Conservation (phyloP, 805 yeast genomes). For the Wickerhamiella australiensis region DNA sequence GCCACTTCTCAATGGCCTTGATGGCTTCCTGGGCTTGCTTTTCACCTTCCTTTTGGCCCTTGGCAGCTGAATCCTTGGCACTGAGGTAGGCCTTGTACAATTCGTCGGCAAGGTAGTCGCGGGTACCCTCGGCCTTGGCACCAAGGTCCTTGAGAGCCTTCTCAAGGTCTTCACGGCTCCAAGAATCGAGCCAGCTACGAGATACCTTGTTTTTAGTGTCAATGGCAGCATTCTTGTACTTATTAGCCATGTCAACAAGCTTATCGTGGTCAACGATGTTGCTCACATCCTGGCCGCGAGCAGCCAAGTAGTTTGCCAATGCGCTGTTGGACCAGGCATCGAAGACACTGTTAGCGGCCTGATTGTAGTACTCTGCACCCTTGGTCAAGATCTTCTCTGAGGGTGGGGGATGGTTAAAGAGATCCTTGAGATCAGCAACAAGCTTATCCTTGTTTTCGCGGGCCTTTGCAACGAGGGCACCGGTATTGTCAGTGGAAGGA, state of each 20-base stretch:
- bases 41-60: slow-evolving; percentile 36
- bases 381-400: slow-evolving; percentile 16
- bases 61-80: slow-evolving; percentile 30
- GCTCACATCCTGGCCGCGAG: slow-evolving; percentile 28
- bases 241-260: slow-evolving; percentile 32
- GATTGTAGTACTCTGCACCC: slow-evolving; percentile 20
- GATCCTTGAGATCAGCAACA: slow-evolving; percentile 20
- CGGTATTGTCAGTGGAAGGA: slow-evolving; percentile 17
- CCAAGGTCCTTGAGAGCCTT: slow-evolving; percentile 40
- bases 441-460: slow-evolving; percentile 27
- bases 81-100: slow-evolving; percentile 37
- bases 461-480: slow-evolving; percentile 23
- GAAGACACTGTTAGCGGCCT: slow-evolving; percentile 3
- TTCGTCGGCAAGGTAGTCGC: slow-evolving; percentile 36
- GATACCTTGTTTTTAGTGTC: slow-evolving; percentile 34
- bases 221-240: slow-evolving; percentile 31
- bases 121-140: slow-evolving; percentile 32
- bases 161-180: slow-evolving; percentile 41
- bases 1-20: slow-evolving; percentile 29
- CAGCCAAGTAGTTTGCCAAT: slow-evolving; percentile 27
- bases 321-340: slow-evolving; percentile 28
- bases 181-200: slow-evolving; percentile 40
- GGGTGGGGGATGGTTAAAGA: slow-evolving; percentile 13
- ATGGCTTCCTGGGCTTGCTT: slow-evolving; percentile 32
- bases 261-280: slow-evolving; percentile 28